A percentile compares a stretch with the other conserved stretches of the same genome.
phyloP scores from a whole-genome alignment of 345 rosid genomes.

The Camelina neglecta region DNA sequence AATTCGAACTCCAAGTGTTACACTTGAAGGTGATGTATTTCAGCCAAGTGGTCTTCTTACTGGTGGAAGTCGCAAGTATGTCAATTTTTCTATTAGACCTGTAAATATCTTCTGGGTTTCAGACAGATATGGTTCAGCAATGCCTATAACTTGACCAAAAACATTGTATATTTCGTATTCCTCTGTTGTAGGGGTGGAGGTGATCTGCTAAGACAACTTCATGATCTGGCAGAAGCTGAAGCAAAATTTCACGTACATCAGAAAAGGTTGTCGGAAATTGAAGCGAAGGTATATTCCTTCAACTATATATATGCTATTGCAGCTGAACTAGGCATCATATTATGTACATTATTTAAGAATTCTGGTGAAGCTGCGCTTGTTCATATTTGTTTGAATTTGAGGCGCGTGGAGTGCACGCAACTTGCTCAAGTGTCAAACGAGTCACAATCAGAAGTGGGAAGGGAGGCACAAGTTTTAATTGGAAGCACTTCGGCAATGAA shows the following conservation, averaged over 20 bases:
- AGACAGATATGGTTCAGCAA: neutral
- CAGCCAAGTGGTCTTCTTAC: slow-evolving; percentile 95
- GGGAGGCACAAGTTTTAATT: neutral
- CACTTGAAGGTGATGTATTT: slow-evolving; percentile 89
- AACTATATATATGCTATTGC: slow-evolving; percentile 1
- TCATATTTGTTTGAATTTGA: neutral
- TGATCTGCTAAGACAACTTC: slow-evolving; percentile 78
- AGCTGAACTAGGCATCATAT: slow-evolving; percentile 3
- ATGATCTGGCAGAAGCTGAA: slow-evolving; percentile 78
- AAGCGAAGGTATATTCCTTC: slow-evolving; percentile 62
- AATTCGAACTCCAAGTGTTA: slow-evolving; percentile 74
- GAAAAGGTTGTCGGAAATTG: slow-evolving; percentile 69
- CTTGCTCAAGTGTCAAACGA: slow-evolving; percentile 29
- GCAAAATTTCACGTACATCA: slow-evolving; percentile 65
- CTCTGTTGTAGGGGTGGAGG: slow-evolving; percentile 73
- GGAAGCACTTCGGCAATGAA: slow-evolving; percentile 31
- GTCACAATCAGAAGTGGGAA: slow-evolving; percentile 38
- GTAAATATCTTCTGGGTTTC: slow-evolving; percentile 25
- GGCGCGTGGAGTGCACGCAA: slow-evolving; percentile 24
- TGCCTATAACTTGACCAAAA: slow-evolving; percentile 5
- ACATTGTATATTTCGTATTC: slow-evolving; percentile 12
- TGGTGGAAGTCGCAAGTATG: slow-evolving; percentile 93
- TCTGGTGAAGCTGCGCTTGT: neutral
- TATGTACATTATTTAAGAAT: neutral
- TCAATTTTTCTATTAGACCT: slow-evolving; percentile 19